Evolutionary conservation across 1,284 basidiomycete genomes (phyloP).

Genomic region (Boletellus dicymbophilus): DNA sequence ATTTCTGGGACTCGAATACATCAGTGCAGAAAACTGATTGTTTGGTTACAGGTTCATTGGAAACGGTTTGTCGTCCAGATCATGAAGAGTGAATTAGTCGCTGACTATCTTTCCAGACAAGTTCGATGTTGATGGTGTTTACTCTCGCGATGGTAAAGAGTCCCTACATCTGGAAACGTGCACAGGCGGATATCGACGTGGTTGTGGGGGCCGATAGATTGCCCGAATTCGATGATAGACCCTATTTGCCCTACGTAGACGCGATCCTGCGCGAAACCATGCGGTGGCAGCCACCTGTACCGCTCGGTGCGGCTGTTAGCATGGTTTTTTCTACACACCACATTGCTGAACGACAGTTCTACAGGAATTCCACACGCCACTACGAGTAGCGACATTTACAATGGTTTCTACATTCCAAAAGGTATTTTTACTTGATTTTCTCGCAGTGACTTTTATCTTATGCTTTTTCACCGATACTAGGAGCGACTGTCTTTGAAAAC

Average conservation of each 20-base stretch:
- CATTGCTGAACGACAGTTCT: not conserved
- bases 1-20: no score
- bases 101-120: constrained; percentile 8
- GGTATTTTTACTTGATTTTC: constrained; percentile 3
- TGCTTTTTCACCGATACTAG: no score
- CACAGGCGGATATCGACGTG: constrained; percentile 41
- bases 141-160: constrained; percentile 36
- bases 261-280: constrained; percentile 40
- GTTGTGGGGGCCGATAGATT: constrained; percentile 37
- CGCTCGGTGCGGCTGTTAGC: constrained; percentile 14
- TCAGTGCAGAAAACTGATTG: no score
- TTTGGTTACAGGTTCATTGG: constrained; percentile 7
- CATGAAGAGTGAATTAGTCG: not conserved
- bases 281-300: constrained; percentile 22
- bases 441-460: not conserved
- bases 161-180: constrained; percentile 32
- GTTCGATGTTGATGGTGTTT: constrained; percentile 20
- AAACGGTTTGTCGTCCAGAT: constrained; percentile 19
- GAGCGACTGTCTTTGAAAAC: constrained; percentile 20
- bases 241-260: constrained; percentile 37
- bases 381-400: constrained; percentile 13
- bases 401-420: constrained; percentile 19
- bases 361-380: constrained; percentile 20
- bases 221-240: constrained; percentile 39
- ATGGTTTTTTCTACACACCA: not conserved